phyloP scores from a whole-genome alignment of 2,329 filamentous ascomycete species.

The Cercospora berteroae region DNA sequence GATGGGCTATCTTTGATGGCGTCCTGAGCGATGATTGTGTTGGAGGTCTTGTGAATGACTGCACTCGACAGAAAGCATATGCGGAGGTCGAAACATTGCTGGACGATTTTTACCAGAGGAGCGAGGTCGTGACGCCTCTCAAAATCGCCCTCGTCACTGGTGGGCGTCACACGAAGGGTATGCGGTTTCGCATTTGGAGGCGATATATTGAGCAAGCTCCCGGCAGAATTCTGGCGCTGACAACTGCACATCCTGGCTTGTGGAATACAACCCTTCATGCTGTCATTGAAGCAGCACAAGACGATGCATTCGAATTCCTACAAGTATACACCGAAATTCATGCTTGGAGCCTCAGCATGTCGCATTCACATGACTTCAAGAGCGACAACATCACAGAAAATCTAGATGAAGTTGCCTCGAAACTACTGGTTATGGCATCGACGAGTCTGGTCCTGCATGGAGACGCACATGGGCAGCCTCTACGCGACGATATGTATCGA shows the following conservation, averaged over 20 bases:
- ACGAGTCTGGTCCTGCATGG: background rate
- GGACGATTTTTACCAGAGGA: slow-evolving; percentile 1
- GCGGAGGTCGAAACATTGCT: slow-evolving; percentile 9
- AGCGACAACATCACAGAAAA: background rate
- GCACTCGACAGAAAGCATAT: slow-evolving; percentile 7
- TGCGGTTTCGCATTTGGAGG: background rate
- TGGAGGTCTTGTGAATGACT: slow-evolving; percentile 12
- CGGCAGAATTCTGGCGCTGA: background rate
- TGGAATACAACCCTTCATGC: background rate
- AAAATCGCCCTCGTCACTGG: background rate
- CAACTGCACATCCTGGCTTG: background rate
- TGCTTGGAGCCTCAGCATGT: background rate
- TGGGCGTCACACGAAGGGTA: background rate
- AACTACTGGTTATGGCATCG: background rate
- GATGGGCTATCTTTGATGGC: slow-evolving; percentile 38
- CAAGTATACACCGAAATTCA: background rate
- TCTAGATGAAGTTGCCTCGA: slow-evolving; percentile 3
- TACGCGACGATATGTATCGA: background rate
- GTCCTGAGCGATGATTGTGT: slow-evolving; percentile 29
- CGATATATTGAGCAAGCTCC: background rate
- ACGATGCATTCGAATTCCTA: background rate
- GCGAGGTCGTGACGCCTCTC: background rate
- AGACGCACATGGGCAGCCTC: background rate
- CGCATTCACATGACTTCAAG: background rate
- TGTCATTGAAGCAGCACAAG: background rate